A percentile compares a stretch with the other conserved stretches of the same genome.
phyloP scores from a whole-genome alignment of 345 rosid genomes.

The Camelina sativa region DNA sequence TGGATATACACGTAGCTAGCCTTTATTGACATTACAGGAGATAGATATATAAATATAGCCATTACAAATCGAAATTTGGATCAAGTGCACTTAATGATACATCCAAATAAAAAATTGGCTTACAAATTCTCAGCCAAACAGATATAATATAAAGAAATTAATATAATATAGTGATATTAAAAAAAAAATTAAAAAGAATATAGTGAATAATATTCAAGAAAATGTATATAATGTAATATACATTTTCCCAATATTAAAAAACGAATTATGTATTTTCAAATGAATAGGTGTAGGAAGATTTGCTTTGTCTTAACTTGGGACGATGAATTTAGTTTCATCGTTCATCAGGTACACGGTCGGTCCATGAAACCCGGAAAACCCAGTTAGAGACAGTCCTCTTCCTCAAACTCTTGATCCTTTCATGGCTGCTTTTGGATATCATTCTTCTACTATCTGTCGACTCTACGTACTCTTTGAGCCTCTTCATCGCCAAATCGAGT shows the following conservation, averaged over 20 bases:
- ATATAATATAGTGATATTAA: background rate
- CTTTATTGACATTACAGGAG: slow-evolving; percentile 11
- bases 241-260: slow-evolving; percentile 25
- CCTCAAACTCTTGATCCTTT: slow-evolving; percentile 52
- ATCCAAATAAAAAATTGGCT: slow-evolving; percentile 5
- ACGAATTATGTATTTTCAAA: background rate
- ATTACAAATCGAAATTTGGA: slow-evolving; percentile 35
- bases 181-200: background rate
- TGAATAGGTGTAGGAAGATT: slow-evolving; percentile 6
- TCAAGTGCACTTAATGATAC: slow-evolving; percentile 20
- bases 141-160: slow-evolving; percentile 4
- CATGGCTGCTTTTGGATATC: slow-evolving; percentile 47
- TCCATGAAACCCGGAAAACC: slow-evolving; percentile 76
- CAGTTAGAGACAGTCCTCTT: slow-evolving; percentile 55
- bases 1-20: background rate
- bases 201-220: slow-evolving; percentile 15
- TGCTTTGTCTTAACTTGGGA: slow-evolving; percentile 26
- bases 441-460: slow-evolving; percentile 10
- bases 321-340: slow-evolving; percentile 42
- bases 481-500: slow-evolving; percentile 54
- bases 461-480: slow-evolving; percentile 55
- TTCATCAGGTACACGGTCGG: slow-evolving; percentile 59
- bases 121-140: slow-evolving; percentile 10
- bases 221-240: slow-evolving; percentile 5
- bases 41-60: slow-evolving; percentile 20